Base-by-base conservation (phyloP, 768 basidiomycete species). In the Pleurotus tuoliensis region DNA sequence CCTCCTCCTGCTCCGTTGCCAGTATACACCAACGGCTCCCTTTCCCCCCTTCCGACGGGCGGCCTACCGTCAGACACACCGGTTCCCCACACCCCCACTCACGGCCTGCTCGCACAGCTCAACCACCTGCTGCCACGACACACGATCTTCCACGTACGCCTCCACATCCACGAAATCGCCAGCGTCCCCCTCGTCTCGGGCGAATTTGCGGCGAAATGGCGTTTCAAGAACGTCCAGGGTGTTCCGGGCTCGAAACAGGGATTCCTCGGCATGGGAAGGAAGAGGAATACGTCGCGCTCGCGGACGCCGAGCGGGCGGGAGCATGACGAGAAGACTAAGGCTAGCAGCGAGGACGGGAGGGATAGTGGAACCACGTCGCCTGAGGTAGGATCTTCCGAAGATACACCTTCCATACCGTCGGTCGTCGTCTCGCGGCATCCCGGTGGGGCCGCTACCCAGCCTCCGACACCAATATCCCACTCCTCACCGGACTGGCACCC, bases 111-210 rank as follows among this genome's bases (percentile, higher is more conserved):
- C 43, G 78, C 82, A 0, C 85, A 84, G 52, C 70, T 87, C 1
- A 76, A 79, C 25, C 81, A 85, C 27, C 75, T 88, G 51, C 72
- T 88, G 6, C 84, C 86, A 9, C 75, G 78, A 39, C 86, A 90
- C 63, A 81, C 87, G 3, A 76, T 81, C 50, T 90, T 92, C 70
- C 79, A 81, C 54, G 81, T 83, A 25, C 73, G 75, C 9, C 64
- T 91, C 41, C 72, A 74, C 16, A 75, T 90, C 39, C 86, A 90
- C 69, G 81, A 89, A 61, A 77, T 92, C 18, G 76, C 80, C 16
- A 86, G 82, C 61, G 84, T 92, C 0, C 90, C 90, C 0, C 81
- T 90, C 56, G 81, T 90, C 34, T 72, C 74, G 41, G 89, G 89
- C 59, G 80, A 88, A 64, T 90, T 90, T 64, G 82, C 76, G 16